These are phyloP conservation scores for Sordaria brevicollis DNA, from an alignment of 495 filamentous ascomycete species.

Conservation along the genomic window DNA sequence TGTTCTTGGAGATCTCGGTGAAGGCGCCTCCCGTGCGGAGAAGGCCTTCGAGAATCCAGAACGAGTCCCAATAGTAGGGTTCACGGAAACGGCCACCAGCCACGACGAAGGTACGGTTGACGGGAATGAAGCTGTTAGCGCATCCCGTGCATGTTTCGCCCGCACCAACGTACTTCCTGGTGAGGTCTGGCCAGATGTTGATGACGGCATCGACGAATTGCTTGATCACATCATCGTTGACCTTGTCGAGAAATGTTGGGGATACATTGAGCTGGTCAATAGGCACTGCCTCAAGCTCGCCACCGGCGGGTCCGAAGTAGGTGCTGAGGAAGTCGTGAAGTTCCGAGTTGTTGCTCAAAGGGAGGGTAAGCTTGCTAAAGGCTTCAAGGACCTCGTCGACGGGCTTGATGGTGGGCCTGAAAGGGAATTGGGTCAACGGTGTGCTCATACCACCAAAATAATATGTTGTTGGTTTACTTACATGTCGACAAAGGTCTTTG, in stretches of 20 bases:
- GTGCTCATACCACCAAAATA: background rate
- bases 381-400: slow-evolving; percentile 34
- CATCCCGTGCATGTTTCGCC: slow-evolving; percentile 29
- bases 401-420: slow-evolving; percentile 35
- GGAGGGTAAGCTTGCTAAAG: slow-evolving; percentile 31
- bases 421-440: background rate
- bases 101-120: slow-evolving; percentile 43
- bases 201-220: slow-evolving; percentile 39
- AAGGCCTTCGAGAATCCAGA: slow-evolving; percentile 41
- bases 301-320: slow-evolving; percentile 37
- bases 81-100: slow-evolving; percentile 42
- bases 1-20: slow-evolving; percentile 36
- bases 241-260: slow-evolving; percentile 30
- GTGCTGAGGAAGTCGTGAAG: slow-evolving; percentile 32
- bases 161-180: slow-evolving; percentile 31
- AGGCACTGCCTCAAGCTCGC: slow-evolving; percentile 36
- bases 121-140: slow-evolving; percentile 38
- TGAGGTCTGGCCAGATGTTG: slow-evolving; percentile 42
- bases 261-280: slow-evolving; percentile 26
- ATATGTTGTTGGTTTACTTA: slow-evolving; percentile 18
- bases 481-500: slow-evolving; percentile 45
- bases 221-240: slow-evolving; percentile 32
- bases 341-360: slow-evolving; percentile 37
- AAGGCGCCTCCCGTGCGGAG: slow-evolving; percentile 39
- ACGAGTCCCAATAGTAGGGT: slow-evolving; percentile 45